These are phyloP conservation scores for Fonsecaea multimorphosa DNA, from an alignment of 2,329 filamentous ascomycete genomes.

Conservation along the genomic window DNA sequence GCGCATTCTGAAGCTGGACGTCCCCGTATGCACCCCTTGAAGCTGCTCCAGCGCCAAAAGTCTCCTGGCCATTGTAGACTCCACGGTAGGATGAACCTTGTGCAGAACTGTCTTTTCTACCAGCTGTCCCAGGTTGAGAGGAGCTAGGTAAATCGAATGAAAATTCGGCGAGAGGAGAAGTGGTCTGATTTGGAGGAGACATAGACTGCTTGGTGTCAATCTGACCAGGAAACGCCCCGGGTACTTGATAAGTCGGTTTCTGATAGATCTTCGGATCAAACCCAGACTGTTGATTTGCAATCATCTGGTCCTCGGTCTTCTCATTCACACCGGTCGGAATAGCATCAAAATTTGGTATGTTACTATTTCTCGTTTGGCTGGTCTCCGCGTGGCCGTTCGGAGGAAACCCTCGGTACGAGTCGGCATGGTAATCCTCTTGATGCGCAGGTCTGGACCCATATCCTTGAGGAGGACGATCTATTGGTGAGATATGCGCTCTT, in stretches of 20 bases:
- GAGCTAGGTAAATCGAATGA: constrained; percentile 71
- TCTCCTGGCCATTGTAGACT: constrained; percentile 16
- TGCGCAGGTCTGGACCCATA: constrained; percentile 15
- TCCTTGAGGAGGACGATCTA: constrained; percentile 55
- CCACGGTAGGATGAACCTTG: constrained; percentile 16
- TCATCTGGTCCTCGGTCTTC: constrained; percentile 28
- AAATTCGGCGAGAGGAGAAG: constrained; percentile 61
- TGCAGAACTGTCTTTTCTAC: constrained; percentile 13
- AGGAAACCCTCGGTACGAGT: constrained; percentile 12
- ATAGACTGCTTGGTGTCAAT: constrained; percentile 48
- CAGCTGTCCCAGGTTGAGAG: constrained; percentile 6
- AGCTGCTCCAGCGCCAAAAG: constrained; percentile 7
- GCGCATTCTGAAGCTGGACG: constrained; percentile 15
- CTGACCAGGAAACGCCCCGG: constrained; percentile 22
- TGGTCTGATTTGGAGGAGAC: constrained; percentile 46
- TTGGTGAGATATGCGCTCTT: constrained; percentile 27
- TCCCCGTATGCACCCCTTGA: constrained; percentile 18
- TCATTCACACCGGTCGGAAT: constrained; percentile 43
- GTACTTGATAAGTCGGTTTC: constrained; percentile 40
- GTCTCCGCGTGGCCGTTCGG: constrained; percentile 40
- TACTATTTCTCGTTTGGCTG: constrained; percentile 50
- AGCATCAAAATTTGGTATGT: constrained; percentile 70
- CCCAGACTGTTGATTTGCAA: constrained; percentile 25
- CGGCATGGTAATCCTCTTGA: constrained; percentile 12
- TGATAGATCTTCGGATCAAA: constrained; percentile 40